Conservation (phyloP, 2,329 filamentous ascomycete genomes). For the Albifimbria verrucaria region DNA sequence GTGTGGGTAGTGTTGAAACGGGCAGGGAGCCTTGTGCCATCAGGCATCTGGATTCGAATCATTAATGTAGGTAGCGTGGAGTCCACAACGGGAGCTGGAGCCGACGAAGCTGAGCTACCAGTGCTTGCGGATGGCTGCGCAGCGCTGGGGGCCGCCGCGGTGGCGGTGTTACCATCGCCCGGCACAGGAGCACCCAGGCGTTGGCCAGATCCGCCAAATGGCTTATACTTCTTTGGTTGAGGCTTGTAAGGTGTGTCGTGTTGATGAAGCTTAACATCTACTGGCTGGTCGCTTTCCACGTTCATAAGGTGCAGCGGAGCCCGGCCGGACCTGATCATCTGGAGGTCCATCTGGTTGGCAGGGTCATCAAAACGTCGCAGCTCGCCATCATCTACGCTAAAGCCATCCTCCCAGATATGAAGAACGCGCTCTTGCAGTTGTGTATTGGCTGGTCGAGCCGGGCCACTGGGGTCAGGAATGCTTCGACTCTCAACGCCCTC, state of each 20-base stretch:
- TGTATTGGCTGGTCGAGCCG: constrained; percentile 21
- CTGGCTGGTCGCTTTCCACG: constrained; percentile 68
- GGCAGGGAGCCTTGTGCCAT: constrained; percentile 73
- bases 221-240: constrained; percentile 72
- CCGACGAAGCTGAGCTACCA: constrained; percentile 28
- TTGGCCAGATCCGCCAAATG: constrained; percentile 69
- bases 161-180: constrained; percentile 39
- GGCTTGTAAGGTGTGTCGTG: constrained; percentile 68
- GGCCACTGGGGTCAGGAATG: constrained; percentile 57
- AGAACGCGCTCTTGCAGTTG: constrained; percentile 64
- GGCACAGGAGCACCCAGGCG: constrained; percentile 76
- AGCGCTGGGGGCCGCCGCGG: constrained; percentile 10
- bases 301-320: constrained; percentile 77
- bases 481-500: constrained; percentile 69
- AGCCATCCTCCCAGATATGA: constrained; percentile 80
- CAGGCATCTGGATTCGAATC: constrained; percentile 74
- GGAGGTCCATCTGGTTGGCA: constrained; percentile 65
- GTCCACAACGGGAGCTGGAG: constrained; percentile 47
- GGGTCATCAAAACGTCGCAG: constrained; percentile 78
- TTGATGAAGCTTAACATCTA: constrained; percentile 76
- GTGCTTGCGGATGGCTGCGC: constrained; percentile 19
- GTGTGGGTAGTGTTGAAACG: constrained; percentile 81
- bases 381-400: constrained; percentile 79
- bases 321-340: constrained; percentile 73
- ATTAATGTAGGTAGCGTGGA: constrained; percentile 64